Evolutionary conservation across 441 rosid species (phyloP).

Genomic region (Erysimum cheiri): DNA sequence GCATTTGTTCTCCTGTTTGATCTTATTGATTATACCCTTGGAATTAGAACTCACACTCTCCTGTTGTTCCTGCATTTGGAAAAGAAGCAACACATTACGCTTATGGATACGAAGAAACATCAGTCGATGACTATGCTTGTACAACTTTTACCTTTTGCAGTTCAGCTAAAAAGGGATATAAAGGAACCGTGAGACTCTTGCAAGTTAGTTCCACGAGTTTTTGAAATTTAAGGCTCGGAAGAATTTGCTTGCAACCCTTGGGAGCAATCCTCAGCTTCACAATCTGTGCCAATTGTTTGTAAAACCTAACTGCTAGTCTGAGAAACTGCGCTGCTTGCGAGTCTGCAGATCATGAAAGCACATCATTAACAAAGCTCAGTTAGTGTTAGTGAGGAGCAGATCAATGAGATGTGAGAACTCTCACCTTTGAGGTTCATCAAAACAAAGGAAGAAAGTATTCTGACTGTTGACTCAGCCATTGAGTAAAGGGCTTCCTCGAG

Average conservation of each 20-base stretch:
- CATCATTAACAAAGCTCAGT: conserved; percentile 12
- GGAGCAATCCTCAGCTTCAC: conserved; percentile 75
- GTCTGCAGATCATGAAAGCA: conserved; percentile 53
- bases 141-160: conserved; percentile 58
- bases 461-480: conserved; percentile 64
- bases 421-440: conserved; percentile 76
- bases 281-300: conserved; percentile 81
- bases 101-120: conserved; percentile 25
- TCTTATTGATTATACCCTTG: conserved; percentile 73
- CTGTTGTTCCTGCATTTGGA: conserved; percentile 65
- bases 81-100: background rate
- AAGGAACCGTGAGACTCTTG: conserved; percentile 73
- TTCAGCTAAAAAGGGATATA: conserved; percentile 73
- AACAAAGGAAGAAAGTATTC: conserved; percentile 69
- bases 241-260: conserved; percentile 74
- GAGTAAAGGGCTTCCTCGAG: conserved; percentile 65
- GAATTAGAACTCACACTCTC: conserved; percentile 48
- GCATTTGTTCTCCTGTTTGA: conserved; percentile 85
- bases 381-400: conserved; percentile 14
- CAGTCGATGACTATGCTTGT: background rate
- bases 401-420: conserved; percentile 29
- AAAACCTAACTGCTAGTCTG: conserved; percentile 63
- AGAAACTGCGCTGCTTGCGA: conserved; percentile 72
- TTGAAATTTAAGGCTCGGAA: conserved; percentile 73
- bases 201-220: conserved; percentile 78